Conservation (phyloP, 441 rosid genomes). For the Breynia disticha region DNA sequence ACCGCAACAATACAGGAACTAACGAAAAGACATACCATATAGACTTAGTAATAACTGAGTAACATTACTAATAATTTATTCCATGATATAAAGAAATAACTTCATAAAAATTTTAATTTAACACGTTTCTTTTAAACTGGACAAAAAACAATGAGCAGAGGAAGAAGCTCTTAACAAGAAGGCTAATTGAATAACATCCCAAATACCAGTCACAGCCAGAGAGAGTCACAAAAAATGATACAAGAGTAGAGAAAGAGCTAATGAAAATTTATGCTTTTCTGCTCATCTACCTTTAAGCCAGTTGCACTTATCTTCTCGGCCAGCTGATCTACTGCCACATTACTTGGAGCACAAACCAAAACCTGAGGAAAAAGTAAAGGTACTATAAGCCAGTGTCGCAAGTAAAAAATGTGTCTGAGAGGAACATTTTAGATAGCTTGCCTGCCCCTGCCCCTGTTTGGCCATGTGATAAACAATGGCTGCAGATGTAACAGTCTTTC, state of each 20-base stretch:
- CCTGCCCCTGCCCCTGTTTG: constrained; percentile 99
- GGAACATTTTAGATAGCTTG: constrained; percentile 17
- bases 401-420: constrained; percentile 7
- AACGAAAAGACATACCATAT: too few relatives aligned
- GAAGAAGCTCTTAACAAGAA: not conserved
- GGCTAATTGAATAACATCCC: too few relatives aligned
- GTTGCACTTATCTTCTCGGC: constrained; percentile 99
- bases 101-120: too few relatives aligned
- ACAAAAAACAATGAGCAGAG: not conserved
- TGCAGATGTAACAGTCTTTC: constrained; percentile 99
- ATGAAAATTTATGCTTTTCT: not conserved
- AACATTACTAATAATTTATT: too few relatives aligned
- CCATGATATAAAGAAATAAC: too few relatives aligned
- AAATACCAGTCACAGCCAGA: too few relatives aligned
- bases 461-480: constrained; percentile 99
- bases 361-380: constrained; percentile 39
- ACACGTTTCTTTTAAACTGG: too few relatives aligned
- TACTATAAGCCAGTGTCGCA: constrained; percentile 9
- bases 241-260: too few relatives aligned
- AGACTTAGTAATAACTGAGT: too few relatives aligned
- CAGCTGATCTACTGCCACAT: constrained; percentile 98
- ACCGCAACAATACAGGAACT: too few relatives aligned
- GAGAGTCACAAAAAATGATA: too few relatives aligned
- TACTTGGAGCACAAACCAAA: constrained; percentile 97
- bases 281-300: constrained; percentile 71